These are phyloP conservation scores for Lasiodiplodia gonubiensis DNA, from an alignment of 2,329 filamentous ascomycete genomes.

Conservation along the genomic window DNA sequence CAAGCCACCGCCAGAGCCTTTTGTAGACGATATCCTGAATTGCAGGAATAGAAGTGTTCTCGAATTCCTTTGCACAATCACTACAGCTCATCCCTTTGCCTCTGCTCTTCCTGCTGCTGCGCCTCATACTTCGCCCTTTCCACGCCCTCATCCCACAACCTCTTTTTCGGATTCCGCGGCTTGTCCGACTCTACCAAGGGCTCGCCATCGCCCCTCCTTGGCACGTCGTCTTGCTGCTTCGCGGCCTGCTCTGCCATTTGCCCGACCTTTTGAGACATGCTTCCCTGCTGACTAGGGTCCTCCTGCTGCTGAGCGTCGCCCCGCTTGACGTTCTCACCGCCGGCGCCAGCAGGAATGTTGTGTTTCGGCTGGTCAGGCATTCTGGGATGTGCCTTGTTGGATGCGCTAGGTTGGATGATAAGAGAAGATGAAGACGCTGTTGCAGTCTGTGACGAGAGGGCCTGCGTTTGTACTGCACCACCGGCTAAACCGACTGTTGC, in stretches of 20 bases:
- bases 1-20: neutral
- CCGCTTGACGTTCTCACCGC: conserved; percentile 54
- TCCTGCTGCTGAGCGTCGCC: conserved; percentile 32
- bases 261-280: conserved; percentile 49
- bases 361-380: conserved; percentile 40
- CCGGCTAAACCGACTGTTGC: conserved; percentile 54
- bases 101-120: conserved; percentile 32
- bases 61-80: neutral
- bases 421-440: conserved; percentile 39
- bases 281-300: conserved; percentile 44
- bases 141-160: conserved; percentile 62
- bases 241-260: conserved; percentile 48
- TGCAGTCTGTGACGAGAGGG: conserved; percentile 24
- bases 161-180: conserved; percentile 64
- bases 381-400: conserved; percentile 42
- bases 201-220: conserved; percentile 52
- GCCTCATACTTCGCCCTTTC: conserved; percentile 42
- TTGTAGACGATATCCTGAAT: neutral
- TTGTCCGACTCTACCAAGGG: conserved; percentile 50
- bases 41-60: neutral
- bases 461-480: conserved; percentile 19
- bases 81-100: conserved; percentile 40
- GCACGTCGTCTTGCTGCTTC: conserved; percentile 35
- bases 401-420: conserved; percentile 53
- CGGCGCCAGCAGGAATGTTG: conserved; percentile 54